phyloP scores from a whole-genome alignment of 1,139 yeast genomes.

The Oligophagozyma castellii region DNA sequence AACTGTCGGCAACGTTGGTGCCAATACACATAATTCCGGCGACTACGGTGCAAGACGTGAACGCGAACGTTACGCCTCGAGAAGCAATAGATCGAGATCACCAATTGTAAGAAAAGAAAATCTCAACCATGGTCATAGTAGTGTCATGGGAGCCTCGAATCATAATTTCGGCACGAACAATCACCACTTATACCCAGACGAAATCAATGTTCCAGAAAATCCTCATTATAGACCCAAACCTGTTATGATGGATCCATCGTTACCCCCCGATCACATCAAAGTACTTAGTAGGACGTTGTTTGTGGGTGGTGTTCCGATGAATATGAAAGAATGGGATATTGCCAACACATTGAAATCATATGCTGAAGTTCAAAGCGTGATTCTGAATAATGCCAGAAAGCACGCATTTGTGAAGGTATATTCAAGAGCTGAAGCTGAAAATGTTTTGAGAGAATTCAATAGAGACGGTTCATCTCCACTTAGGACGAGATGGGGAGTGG shows the following conservation, averaged over 20 bases:
- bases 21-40: constrained; percentile 10
- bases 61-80: constrained; percentile 15
- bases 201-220: constrained; percentile 52
- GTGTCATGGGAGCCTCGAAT: constrained; percentile 9
- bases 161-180: constrained; percentile 17
- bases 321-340: constrained; percentile 65
- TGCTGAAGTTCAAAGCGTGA: constrained; percentile 90
- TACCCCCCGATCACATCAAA: constrained; percentile 72
- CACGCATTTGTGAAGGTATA: constrained; percentile 96
- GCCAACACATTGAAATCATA: constrained; percentile 61
- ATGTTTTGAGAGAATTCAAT: constrained; percentile 45
- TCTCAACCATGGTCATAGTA: constrained; percentile 5
- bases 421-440: constrained; percentile 87
- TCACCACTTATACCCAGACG: constrained; percentile 32
- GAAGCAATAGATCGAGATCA: constrained; percentile 27
- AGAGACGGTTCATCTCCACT: constrained; percentile 42
- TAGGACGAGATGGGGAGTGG: constrained; percentile 97
- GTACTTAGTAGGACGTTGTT: constrained; percentile 83
- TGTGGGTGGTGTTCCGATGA: constrained; percentile 82
- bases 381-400: constrained; percentile 73
- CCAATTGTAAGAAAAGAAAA: constrained; percentile 10
- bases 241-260: constrained; percentile 50
- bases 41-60: constrained; percentile 23
- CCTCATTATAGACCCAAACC: constrained; percentile 64
- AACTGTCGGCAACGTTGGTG: constrained; percentile 1